These are phyloP conservation scores for Macaranga tanarius DNA, from an alignment of 441 rosid species.

Conservation along the genomic window DNA sequence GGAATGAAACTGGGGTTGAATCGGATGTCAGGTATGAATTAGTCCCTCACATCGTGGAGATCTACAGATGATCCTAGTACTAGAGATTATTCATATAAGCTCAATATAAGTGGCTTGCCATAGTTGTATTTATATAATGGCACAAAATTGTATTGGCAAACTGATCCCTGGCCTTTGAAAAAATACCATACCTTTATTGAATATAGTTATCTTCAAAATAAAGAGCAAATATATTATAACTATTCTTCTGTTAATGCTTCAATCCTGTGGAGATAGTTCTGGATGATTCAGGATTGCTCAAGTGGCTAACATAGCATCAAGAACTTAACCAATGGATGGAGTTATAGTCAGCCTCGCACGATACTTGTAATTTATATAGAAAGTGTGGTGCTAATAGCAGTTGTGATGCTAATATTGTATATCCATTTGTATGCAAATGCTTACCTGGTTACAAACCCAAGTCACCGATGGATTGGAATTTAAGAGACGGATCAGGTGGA, in stretches of 20 bases:
- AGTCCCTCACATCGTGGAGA: slow-evolving; percentile 23
- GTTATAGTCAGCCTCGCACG: slow-evolving; percentile 5
- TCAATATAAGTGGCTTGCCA: slow-evolving; percentile 16
- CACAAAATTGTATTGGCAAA: neutral
- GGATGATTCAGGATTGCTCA: slow-evolving; percentile 7
- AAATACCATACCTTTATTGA: neutral
- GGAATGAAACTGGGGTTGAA: slow-evolving; percentile 16
- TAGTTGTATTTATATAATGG: slow-evolving; percentile 29
- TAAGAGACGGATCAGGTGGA: slow-evolving; percentile 26
- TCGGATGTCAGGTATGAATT: neutral
- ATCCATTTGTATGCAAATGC: slow-evolving; percentile 30
- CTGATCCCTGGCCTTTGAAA: slow-evolving; percentile 21
- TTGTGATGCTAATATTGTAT: neutral
- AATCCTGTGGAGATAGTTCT: slow-evolving; percentile 14
- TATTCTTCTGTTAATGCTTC: slow-evolving; percentile 9
- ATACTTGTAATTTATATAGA: slow-evolving; percentile 28
- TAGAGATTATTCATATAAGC: neutral
- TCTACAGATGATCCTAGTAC: slow-evolving; percentile 1
- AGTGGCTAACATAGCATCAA: slow-evolving; percentile 24
- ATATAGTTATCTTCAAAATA: slow-evolving; percentile 10
- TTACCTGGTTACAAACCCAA: slow-evolving; percentile 33
- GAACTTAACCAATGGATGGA: slow-evolving; percentile 23
- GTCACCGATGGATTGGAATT: neutral
- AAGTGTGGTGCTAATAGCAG: slow-evolving; percentile 35
- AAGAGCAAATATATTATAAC: slow-evolving; percentile 13